Conservation (phyloP, 192 early-diverging fungal species). For the Gigaspora rosea region DNA sequence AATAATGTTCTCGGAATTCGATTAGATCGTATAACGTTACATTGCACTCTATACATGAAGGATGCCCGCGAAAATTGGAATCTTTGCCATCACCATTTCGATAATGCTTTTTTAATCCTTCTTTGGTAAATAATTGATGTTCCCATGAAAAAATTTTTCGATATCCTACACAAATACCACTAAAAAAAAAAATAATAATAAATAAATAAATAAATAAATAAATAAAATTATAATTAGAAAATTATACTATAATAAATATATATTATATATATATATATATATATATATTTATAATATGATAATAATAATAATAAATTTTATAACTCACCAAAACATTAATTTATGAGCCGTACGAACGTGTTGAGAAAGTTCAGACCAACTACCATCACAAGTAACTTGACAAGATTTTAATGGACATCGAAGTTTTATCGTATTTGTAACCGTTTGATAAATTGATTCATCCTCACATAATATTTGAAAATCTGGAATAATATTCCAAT, state of each 20-base stretch:
- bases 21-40: slow-evolving; percentile 2
- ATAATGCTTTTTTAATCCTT: slow-evolving; percentile 8
- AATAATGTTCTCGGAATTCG: slow-evolving; percentile 13
- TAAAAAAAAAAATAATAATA: background rate
- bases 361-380: background rate
- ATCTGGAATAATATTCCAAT: background rate
- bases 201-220: too few species aligned
- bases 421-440: background rate
- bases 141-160: slow-evolving; percentile 6
- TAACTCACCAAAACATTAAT: slow-evolving; percentile 13
- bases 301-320: background rate
- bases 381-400: background rate
- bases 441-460: background rate
- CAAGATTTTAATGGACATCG: background rate
- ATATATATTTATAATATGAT: background rate
- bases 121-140: slow-evolving; percentile 5
- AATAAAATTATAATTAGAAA: background rate
- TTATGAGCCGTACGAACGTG: slow-evolving; percentile 10
- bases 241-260: background rate
- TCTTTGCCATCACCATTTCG: background rate
- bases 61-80: slow-evolving; percentile 8
- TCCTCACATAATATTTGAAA: slow-evolving; percentile 9
- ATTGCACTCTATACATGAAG: slow-evolving; percentile 11
- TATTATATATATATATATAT: background rate
- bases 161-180: background rate